Evolutionary conservation across 129 eudicot species (phyloP).

Genomic region (Rutidosis leptorrhynchoides): DNA sequence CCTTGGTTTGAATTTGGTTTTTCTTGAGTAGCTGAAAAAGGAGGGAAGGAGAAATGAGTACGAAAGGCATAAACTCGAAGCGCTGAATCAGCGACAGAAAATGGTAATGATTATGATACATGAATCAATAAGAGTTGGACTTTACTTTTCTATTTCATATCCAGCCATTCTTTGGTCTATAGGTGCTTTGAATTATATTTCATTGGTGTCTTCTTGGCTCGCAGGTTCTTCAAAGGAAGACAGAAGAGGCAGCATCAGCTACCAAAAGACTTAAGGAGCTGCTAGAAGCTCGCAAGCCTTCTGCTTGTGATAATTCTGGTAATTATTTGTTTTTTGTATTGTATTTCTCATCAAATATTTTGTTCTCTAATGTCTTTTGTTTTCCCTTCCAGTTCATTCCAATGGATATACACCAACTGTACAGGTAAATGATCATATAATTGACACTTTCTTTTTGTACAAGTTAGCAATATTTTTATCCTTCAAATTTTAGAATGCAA

Average conservation of each 20-base stretch:
- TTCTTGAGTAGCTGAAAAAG: constrained; percentile 65
- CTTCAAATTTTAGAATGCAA: too few species aligned
- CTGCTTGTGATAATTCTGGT: constrained; percentile 90
- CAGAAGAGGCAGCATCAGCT: constrained; percentile 99
- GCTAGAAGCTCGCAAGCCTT: constrained; percentile 95
- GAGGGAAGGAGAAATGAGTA: constrained; percentile 97
- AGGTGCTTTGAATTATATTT: too few species aligned
- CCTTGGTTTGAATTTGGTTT: too few species aligned
- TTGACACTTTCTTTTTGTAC: too few species aligned
- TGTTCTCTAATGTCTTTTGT: too few species aligned
- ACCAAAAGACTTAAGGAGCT: constrained; percentile 95
- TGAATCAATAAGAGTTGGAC: neutral
- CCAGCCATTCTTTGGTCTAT: too few species aligned
- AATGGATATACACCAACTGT: constrained; percentile 71
- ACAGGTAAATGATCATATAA: constrained; percentile 83
- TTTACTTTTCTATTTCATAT: too few species aligned
- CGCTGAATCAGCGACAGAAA: constrained; percentile 97
- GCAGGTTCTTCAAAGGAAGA: constrained; percentile 99
- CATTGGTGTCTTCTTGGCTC: too few species aligned
- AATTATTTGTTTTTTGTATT: too few species aligned
- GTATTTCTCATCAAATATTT: too few species aligned
- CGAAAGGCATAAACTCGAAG: constrained; percentile 91
- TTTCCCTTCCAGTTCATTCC: constrained; percentile 67
- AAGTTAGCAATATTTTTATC: too few species aligned
- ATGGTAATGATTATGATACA: constrained; percentile 42